A percentile compares a stretch with the other conserved stretches of the same genome.
phyloP scores from a whole-genome alignment of 2,329 filamentous ascomycete species.

The Dothideomycetidae sp. region DNA sequence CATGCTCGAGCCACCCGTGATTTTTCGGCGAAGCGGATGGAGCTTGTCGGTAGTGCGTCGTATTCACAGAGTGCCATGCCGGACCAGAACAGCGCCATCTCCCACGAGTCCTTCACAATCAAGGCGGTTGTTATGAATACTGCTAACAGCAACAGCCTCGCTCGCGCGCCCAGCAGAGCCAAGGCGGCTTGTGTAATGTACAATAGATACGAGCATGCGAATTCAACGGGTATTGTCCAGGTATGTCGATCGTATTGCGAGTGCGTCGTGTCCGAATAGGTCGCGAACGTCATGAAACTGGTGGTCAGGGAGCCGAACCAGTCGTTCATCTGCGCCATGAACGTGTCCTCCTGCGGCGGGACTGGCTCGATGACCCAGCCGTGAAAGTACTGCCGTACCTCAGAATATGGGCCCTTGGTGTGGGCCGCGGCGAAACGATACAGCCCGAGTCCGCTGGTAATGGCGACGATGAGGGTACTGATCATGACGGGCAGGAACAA shows the following conservation, averaged over 20 bases:
- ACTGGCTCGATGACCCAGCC: constrained; percentile 1
- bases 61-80: constrained; percentile 4
- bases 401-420: neutral
- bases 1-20: constrained; percentile 18
- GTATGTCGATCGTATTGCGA: constrained; percentile 35
- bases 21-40: constrained; percentile 21
- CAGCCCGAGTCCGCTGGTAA: constrained; percentile 2
- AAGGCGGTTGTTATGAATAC: constrained; percentile 52
- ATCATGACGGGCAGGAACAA: constrained; percentile 13
- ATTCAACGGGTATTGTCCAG: constrained; percentile 38
- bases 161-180: constrained; percentile 4
- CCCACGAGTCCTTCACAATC: constrained; percentile 33
- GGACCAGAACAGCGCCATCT: constrained; percentile 23
- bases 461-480: constrained; percentile 13
- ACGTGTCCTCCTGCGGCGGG: neutral
- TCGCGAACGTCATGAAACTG: constrained; percentile 9
- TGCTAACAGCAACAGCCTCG: constrained; percentile 30
- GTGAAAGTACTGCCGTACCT: constrained; percentile 7
- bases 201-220: constrained; percentile 40
- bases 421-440: constrained; percentile 11
- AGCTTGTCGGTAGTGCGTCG: constrained; percentile 31
- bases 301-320: constrained; percentile 26
- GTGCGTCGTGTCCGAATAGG: neutral
- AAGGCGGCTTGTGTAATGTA: constrained; percentile 38
- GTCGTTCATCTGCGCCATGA: constrained; percentile 12